Evolutionary conservation across 2,329 filamentous ascomycete genomes (phyloP), one percentile per base, ranked within the genome.

Genomic region (Periconia macrospinosa): DNA sequence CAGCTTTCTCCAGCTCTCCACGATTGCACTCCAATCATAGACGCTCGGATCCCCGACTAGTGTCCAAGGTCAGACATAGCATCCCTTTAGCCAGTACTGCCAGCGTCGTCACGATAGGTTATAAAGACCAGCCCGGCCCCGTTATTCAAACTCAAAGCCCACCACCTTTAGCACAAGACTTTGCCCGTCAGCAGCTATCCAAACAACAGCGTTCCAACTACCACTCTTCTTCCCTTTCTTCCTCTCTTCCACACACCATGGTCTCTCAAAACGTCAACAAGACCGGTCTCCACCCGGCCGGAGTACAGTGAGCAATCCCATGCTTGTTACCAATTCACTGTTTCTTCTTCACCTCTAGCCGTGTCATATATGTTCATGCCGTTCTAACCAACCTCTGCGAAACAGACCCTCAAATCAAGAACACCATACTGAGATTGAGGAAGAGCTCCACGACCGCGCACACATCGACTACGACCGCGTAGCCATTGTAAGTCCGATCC

Each of bases 401-500:
- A 45, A 27, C 71, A 95, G 91, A 78, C 91, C 92, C 61, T 52
- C 54, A 8, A 82, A 87, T 72, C 83, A 83, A 70, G 89, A 95
- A 75, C 93, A n/a, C n/a, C n/a, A 97, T 85, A 97, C 94, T 44
- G 94, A 97, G 77, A 87, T 99, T 62, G 92, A 99, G 81, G 92
- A 97, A 81, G 91, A 96, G 77, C 89, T 99, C 58, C 92, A 97
- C 78, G 91, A 97, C 79, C 92, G 89, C 73, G 94, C 94, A 65
- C 93, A 99, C 84, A 99, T 99, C 73, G 94, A 99, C 84, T 99
- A 97, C 76, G 90, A 97, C 79, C 90, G 92, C 73, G 94, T 99
- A 71, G 91, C 94, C 60, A 99, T 99, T 83, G 92, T 96, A 84
- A 76, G 90, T 75, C 54, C 15, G 41, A 37, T 40, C 17, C 19